Conservation (phyloP, 1,139 yeast genomes). For the Yamadazyma friedrichii region DNA sequence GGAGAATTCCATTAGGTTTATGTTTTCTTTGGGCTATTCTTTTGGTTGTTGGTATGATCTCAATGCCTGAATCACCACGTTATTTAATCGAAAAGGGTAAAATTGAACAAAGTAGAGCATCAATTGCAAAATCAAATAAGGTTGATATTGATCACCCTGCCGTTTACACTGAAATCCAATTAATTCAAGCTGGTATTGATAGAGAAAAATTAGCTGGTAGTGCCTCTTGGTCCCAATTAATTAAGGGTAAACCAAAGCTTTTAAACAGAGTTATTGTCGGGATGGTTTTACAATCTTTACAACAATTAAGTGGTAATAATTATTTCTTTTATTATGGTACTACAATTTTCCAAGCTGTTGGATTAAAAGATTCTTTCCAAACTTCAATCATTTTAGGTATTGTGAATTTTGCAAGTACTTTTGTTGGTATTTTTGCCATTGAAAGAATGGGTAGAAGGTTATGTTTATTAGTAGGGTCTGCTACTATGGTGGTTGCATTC, state of each 20-base stretch:
- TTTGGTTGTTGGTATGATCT: conserved; percentile 51
- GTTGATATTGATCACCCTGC: conserved; percentile 56
- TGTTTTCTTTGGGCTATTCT: conserved; percentile 58
- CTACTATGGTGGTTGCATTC: conserved; percentile 53
- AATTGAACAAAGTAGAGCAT: conserved; percentile 43
- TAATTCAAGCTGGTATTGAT: conserved; percentile 63
- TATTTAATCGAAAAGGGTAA: conserved; percentile 38
- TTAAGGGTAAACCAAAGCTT: conserved; percentile 64
- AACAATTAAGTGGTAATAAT: conserved; percentile 79
- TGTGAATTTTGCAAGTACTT: conserved; percentile 74
- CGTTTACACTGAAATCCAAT: conserved; percentile 56
- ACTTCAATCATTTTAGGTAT: conserved; percentile 75
- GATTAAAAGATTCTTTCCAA: conserved; percentile 67
- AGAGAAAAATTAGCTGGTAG: conserved; percentile 62
- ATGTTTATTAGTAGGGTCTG: conserved; percentile 52
- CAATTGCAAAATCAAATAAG: conserved; percentile 63
- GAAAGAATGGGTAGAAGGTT: conserved; percentile 72
- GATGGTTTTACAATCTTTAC: conserved; percentile 61
- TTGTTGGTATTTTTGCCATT: conserved; percentile 61
- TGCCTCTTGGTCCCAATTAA: conserved; percentile 66
- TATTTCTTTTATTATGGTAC: conserved; percentile 85
- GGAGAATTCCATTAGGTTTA: conserved; percentile 64
- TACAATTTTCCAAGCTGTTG: conserved; percentile 72
- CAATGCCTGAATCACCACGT: conserved; percentile 69
- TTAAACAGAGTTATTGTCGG: conserved; percentile 64